phyloP scores from a whole-genome alignment of 2,329 filamentous ascomycete species.

The Penicillium palitans region DNA sequence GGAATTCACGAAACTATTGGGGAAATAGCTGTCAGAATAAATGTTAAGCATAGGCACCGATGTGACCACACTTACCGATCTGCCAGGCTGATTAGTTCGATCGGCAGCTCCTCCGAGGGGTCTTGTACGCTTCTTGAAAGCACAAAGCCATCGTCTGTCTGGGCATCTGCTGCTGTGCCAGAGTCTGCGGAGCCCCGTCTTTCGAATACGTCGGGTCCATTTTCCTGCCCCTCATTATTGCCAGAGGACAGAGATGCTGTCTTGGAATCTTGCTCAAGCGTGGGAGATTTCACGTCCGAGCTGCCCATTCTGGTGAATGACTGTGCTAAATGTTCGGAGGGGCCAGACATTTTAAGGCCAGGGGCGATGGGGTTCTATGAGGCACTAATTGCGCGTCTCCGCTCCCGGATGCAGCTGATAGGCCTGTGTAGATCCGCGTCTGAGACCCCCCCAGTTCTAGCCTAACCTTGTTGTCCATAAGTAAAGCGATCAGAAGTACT shows the following conservation, averaged over 20 bases:
- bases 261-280: slow-evolving; percentile 28
- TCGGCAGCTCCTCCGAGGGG: slow-evolving; percentile 84
- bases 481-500: background rate
- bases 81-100: slow-evolving; percentile 85
- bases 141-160: slow-evolving; percentile 37
- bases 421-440: slow-evolving; percentile 28
- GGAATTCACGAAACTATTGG: slow-evolving; percentile 79
- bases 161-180: slow-evolving; percentile 31
- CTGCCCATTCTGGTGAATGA: slow-evolving; percentile 39
- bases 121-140: slow-evolving; percentile 52
- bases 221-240: slow-evolving; percentile 28
- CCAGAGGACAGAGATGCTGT: slow-evolving; percentile 19
- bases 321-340: slow-evolving; percentile 29
- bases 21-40: slow-evolving; percentile 1
- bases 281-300: slow-evolving; percentile 24
- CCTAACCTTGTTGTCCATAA: background rate
- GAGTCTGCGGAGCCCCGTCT: slow-evolving; percentile 40
- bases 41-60: background rate
- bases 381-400: slow-evolving; percentile 25
- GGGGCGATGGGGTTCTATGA: slow-evolving; percentile 28
- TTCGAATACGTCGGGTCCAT: slow-evolving; percentile 47
- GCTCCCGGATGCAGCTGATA: slow-evolving; percentile 30
- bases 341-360: slow-evolving; percentile 22
- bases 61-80: slow-evolving; percentile 64
- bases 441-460: slow-evolving; percentile 13